Percentiles rank a stretch among this genome's conserved stretches.
Conservation (phyloP, 495 filamentous ascomycete species). For the Tuber magnatum region DNA sequence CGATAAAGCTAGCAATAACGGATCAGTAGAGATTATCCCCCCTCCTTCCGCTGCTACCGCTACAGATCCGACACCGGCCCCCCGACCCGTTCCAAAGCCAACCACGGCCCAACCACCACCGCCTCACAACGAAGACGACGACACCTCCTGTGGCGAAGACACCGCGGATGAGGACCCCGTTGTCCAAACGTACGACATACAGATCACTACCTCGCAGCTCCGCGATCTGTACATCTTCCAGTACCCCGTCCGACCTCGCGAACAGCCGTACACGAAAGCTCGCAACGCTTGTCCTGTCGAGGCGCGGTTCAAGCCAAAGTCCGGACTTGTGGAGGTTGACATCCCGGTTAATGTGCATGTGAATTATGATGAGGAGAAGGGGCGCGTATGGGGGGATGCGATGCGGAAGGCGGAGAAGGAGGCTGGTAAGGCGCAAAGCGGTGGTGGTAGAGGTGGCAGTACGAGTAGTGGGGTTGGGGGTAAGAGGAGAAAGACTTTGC, state of each 20-base stretch:
- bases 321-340: slow-evolving; percentile 68
- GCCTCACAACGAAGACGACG: slow-evolving; percentile 7
- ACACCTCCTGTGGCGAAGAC: slow-evolving; percentile 3
- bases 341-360: slow-evolving; percentile 56
- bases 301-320: slow-evolving; percentile 59
- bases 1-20: background rate
- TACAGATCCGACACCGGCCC: background rate
- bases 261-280: slow-evolving; percentile 52
- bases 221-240: slow-evolving; percentile 58
- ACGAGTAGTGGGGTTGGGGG: slow-evolving; percentile 48
- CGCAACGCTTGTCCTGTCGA: slow-evolving; percentile 52
- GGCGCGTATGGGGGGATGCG: slow-evolving; percentile 59
- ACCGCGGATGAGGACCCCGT: slow-evolving; percentile 34
- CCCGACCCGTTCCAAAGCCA: background rate
- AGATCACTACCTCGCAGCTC: slow-evolving; percentile 39
- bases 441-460: slow-evolving; percentile 51
- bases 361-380: slow-evolving; percentile 61
- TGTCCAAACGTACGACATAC: slow-evolving; percentile 36
- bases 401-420: slow-evolving; percentile 46
- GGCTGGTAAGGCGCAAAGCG: slow-evolving; percentile 45
- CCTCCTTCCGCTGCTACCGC: background rate
- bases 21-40: background rate
- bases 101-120: background rate
- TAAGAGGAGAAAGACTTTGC: slow-evolving; percentile 43
- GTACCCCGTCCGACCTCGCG: slow-evolving; percentile 53